Percentiles rank a stretch among this genome's conserved stretches.
These are phyloP conservation scores for Taiozyma onychis DNA, from an alignment of 1,139 yeast genomes.

Conservation along the genomic window DNA sequence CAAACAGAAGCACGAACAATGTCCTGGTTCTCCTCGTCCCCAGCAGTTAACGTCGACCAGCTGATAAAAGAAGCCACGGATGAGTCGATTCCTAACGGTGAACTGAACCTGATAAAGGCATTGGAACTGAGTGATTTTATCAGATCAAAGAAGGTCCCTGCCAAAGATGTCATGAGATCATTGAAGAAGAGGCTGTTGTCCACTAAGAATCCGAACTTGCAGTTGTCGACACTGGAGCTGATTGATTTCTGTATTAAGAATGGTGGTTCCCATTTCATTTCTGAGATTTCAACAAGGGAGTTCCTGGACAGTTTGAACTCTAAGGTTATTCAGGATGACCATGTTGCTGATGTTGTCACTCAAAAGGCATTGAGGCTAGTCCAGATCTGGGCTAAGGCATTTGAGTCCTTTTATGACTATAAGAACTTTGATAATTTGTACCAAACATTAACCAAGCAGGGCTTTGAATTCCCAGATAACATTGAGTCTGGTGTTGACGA, in stretches of 20 bases:
- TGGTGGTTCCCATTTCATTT: constrained; percentile 82
- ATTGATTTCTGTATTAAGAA: constrained; percentile 87
- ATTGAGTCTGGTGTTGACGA: constrained; percentile 18
- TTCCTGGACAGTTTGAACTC: constrained; percentile 70
- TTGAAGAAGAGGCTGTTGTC: constrained; percentile 68
- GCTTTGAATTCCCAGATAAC: constrained; percentile 55
- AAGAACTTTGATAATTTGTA: constrained; percentile 61
- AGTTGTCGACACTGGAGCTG: constrained; percentile 67
- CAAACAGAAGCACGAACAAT: constrained; percentile 3
- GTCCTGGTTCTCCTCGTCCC: constrained; percentile 57
- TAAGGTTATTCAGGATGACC: constrained; percentile 25
- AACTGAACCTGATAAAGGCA: constrained; percentile 72
- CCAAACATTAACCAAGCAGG: constrained; percentile 53
- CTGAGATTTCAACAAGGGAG: constrained; percentile 78
- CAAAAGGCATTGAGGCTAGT: constrained; percentile 55
- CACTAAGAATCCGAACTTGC: constrained; percentile 71
- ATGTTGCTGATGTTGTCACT: constrained; percentile 47
- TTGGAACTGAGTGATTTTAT: constrained; percentile 86
- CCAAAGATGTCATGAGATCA: constrained; percentile 81
- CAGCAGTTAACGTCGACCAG: constrained; percentile 49
- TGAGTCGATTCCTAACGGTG: constrained; percentile 88
- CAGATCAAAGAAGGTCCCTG: constrained; percentile 74
- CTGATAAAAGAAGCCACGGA: constrained; percentile 78
- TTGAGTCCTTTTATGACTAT: constrained; percentile 63
- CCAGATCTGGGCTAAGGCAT: constrained; percentile 74